phyloP scores from a whole-genome alignment of 2,329 filamentous ascomycete genomes.

The Pseudogymnoascus sp. region DNA sequence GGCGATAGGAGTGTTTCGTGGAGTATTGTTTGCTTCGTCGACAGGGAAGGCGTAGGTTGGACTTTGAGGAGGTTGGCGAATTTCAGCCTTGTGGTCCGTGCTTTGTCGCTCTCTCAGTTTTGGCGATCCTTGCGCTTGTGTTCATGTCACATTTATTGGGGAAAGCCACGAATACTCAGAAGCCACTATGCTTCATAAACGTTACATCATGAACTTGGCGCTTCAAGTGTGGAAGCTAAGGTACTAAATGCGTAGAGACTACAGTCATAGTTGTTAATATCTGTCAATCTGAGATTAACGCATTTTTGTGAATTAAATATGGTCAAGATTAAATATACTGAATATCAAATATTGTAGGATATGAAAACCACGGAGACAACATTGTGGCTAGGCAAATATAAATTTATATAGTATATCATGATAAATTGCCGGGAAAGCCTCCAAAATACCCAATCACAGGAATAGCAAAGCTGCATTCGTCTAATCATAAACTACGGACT shows the following conservation, averaged over 20 bases:
- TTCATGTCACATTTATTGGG: not conserved
- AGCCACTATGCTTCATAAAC: not conserved
- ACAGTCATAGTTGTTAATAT: too few species aligned
- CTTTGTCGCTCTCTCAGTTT: not conserved
- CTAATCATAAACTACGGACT: conserved; percentile 5
- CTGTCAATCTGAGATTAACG: not conserved
- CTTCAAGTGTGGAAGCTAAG: too few species aligned
- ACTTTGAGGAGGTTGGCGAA: not conserved
- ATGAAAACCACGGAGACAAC: not conserved
- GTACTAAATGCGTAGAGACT: not conserved
- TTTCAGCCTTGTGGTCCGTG: conserved; percentile 4
- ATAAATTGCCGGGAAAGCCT: not conserved
- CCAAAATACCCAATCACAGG: not conserved
- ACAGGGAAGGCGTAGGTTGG: not conserved
- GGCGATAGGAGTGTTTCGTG: not conserved
- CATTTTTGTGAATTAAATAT: not conserved
- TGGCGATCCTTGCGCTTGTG: not conserved
- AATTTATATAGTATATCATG: not conserved
- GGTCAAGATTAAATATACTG: not conserved
- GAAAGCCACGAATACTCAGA: too few species aligned
- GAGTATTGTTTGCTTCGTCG: not conserved
- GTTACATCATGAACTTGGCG: not conserved
- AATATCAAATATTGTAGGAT: not conserved
- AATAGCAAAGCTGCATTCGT: not conserved
- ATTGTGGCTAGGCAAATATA: not conserved